Conservation (phyloP, 306 rosid species). For the Lathyrus tuberosus region DNA sequence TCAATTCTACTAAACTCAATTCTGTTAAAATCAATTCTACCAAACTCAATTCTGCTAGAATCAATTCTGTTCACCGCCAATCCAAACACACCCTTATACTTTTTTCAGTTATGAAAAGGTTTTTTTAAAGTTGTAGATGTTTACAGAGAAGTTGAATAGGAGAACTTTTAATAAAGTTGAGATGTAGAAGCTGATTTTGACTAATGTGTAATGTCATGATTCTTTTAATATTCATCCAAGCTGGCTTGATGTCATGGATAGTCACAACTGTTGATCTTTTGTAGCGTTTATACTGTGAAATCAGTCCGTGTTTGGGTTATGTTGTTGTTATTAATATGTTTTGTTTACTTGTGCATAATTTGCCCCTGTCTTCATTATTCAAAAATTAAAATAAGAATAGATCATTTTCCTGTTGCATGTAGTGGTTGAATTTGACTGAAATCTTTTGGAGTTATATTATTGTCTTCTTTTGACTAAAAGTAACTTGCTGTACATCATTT, state of each 20-base stretch:
- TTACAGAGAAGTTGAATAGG: not conserved
- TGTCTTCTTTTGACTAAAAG: conserved; percentile 10
- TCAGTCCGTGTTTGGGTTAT: conserved; percentile 20
- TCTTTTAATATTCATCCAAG: not conserved
- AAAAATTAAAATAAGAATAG: not conserved
- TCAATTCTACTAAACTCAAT: no score
- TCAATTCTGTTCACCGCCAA: no score
- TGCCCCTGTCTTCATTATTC: not conserved
- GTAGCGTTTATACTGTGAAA: conserved; percentile 15
- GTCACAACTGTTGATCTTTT: conserved; percentile 21
- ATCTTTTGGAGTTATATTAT: conserved; percentile 11
- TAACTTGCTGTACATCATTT: conserved; percentile 11
- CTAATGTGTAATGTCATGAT: not conserved
- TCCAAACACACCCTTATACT: no score
- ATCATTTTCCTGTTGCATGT: conserved; percentile 4
- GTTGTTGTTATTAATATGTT: conserved; percentile 4
- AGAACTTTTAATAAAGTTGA: not conserved
- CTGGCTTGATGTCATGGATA: conserved; percentile 16
- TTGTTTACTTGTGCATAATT: conserved; percentile 20
- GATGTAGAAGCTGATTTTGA: not conserved
- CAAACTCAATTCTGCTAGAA: no score
- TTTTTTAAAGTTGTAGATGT: not conserved
- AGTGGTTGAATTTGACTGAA: not conserved
- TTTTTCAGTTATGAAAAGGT: not conserved
- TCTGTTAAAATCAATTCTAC: no score